A percentile compares a stretch with the other conserved stretches of the same genome.
phyloP scores from a whole-genome alignment of 371 early-diverging fungal species.

The Mortierella sp. region DNA sequence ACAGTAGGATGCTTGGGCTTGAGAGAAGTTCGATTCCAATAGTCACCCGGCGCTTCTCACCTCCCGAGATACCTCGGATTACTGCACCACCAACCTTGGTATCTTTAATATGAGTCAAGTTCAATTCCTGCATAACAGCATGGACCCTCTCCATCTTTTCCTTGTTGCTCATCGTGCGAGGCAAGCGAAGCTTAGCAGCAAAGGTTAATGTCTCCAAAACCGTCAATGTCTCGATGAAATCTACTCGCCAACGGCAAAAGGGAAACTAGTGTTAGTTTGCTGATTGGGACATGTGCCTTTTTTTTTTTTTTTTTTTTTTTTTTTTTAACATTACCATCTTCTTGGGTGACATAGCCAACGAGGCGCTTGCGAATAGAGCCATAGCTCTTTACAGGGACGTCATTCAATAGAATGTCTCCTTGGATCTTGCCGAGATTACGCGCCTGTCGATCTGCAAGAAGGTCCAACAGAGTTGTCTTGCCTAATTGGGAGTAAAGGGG shows the following conservation, averaged over 20 bases:
- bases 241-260: slow-evolving; percentile 6
- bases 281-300: not conserved
- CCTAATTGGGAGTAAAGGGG: slow-evolving; percentile 44
- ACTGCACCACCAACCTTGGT: slow-evolving; percentile 84
- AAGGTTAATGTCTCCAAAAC: slow-evolving; percentile 85
- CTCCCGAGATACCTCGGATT: slow-evolving; percentile 76
- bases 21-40: slow-evolving; percentile 78
- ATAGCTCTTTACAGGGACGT: slow-evolving; percentile 61
- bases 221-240: slow-evolving; percentile 81
- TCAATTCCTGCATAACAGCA: slow-evolving; percentile 81
- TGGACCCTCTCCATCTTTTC: slow-evolving; percentile 71
- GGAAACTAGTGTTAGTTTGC: not conserved
- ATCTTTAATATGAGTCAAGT: slow-evolving; percentile 81
- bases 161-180: slow-evolving; percentile 65
- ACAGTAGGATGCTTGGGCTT: slow-evolving; percentile 62
- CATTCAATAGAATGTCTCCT: slow-evolving; percentile 74
- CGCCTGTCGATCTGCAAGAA: slow-evolving; percentile 74
- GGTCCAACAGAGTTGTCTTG: slow-evolving; percentile 78
- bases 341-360: slow-evolving; percentile 88
- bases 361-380: slow-evolving; percentile 69
- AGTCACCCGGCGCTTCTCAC: slow-evolving; percentile 74
- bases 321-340: slow-evolving; percentile 67
- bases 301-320: not conserved
- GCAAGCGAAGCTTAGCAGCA: slow-evolving; percentile 79
- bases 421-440: slow-evolving; percentile 59